Evolutionary conservation across 2,329 filamentous ascomycete species (phyloP).

Genomic region (Ramichloridium luteum): DNA sequence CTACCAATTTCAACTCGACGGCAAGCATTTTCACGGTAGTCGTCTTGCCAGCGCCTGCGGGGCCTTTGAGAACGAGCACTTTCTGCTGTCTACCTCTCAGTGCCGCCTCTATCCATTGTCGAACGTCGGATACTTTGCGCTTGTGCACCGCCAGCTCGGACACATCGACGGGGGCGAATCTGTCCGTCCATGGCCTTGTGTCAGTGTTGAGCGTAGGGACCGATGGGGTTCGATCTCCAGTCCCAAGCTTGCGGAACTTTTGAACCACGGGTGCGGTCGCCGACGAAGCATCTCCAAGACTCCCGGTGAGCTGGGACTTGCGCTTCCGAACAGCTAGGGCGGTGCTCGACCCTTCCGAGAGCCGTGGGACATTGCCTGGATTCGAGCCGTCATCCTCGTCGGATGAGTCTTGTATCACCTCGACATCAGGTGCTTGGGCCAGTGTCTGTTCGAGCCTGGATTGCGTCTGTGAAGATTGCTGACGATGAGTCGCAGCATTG

Average conservation of each 20-base stretch:
- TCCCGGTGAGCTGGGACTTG: constrained; percentile 16
- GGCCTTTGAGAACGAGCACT: constrained; percentile 61
- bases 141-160: constrained; percentile 90
- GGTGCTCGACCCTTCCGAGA: constrained; percentile 23
- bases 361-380: constrained; percentile 2
- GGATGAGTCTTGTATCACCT: constrained; percentile 23
- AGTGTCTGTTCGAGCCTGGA: constrained; percentile 31
- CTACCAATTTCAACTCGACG: constrained; percentile 59
- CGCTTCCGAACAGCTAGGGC: constrained; percentile 25
- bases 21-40: constrained; percentile 71
- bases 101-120: constrained; percentile 67
- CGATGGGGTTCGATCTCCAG: constrained; percentile 24
- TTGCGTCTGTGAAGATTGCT: constrained; percentile 26
- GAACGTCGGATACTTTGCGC: constrained; percentile 80
- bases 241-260: constrained; percentile 33
- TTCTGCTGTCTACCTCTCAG: constrained; percentile 40
- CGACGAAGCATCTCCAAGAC: constrained; percentile 11
- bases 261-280: constrained; percentile 25
- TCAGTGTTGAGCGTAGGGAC: constrained; percentile 35
- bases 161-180: constrained; percentile 61
- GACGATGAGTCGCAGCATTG: constrained; percentile 31
- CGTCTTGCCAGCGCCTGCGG: constrained; percentile 87
- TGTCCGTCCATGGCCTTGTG: constrained; percentile 72
- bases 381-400: constrained; percentile 15
- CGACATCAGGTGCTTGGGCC: constrained; percentile 12